phyloP scores from a whole-genome alignment of 208 protist species.

The Angomonas desouzai region DNA sequence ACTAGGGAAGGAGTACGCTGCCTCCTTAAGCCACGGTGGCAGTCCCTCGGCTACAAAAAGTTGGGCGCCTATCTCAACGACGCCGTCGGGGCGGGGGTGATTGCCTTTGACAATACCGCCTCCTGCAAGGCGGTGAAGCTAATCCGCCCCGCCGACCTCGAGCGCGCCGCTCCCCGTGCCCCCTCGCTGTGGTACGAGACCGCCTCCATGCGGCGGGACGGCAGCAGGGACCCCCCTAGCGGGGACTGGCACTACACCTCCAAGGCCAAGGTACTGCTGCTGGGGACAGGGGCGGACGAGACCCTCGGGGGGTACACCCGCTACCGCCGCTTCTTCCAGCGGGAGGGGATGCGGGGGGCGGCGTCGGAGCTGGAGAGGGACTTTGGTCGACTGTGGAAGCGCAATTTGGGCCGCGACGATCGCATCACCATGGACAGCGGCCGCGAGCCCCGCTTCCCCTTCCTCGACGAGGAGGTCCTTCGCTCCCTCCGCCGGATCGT shows the following conservation, averaged over 20 bases:
- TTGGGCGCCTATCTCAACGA: conserved; percentile 78
- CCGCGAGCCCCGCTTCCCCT: conserved; percentile 90
- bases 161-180: conserved; percentile 36
- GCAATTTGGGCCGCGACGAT: conserved; percentile 96
- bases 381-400: conserved; percentile 88
- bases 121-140: conserved; percentile 76
- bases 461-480: conserved; percentile 92
- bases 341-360: conserved; percentile 51
- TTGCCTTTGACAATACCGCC: conserved; percentile 57
- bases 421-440: conserved; percentile 91
- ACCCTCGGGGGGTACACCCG: conserved; percentile 94
- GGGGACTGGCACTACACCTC: conserved; percentile 32
- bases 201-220: conserved; percentile 20
- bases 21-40: conserved; percentile 49
- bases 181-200: conserved; percentile 63
- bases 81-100: conserved; percentile 51
- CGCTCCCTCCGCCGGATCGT: conserved; percentile 64
- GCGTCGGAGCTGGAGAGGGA: conserved; percentile 84
- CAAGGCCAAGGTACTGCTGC: conserved; percentile 81
- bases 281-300: conserved; percentile 96
- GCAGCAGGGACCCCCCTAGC: conserved; percentile 2
- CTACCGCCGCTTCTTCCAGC: conserved; percentile 85
- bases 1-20: conserved; percentile 83
- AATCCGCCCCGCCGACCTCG: conserved; percentile 41
- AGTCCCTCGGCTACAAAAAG: conserved; percentile 70